These are phyloP conservation scores for Notholithocarpus densiflorus DNA, from an alignment of 306 rosid genomes.

Conservation along the genomic window DNA sequence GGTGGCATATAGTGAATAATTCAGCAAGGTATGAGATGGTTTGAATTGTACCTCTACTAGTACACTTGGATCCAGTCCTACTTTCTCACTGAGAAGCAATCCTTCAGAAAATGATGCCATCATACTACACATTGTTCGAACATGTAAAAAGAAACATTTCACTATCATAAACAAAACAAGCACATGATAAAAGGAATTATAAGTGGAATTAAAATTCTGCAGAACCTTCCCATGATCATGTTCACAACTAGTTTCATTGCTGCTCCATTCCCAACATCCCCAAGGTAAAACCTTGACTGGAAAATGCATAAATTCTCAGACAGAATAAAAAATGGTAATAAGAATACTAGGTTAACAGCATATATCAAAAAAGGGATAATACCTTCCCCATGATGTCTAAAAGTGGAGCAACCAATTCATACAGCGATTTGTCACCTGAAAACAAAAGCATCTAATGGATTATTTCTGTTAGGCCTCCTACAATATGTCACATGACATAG, in stretches of 20 bases:
- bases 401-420: constrained; percentile 55
- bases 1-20: neutral
- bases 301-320: constrained; percentile 20
- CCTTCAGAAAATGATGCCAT: constrained; percentile 99
- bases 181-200: constrained; percentile 12
- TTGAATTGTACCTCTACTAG: constrained; percentile 69
- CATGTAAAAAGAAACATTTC: constrained; percentile 13
- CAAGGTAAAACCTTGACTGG: constrained; percentile 90
- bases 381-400: constrained; percentile 98
- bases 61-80: constrained; percentile 77
- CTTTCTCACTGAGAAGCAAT: constrained; percentile 82
- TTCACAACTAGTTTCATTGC: constrained; percentile 97
- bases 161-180: constrained; percentile 14
- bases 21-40: constrained; percentile 16
- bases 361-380: constrained; percentile 11
- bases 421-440: constrained; percentile 85
- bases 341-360: constrained; percentile 2
- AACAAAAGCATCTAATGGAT: constrained; percentile 32
- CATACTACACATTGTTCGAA: constrained; percentile 57
- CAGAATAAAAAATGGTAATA: constrained; percentile 2
- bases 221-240: constrained; percentile 97
- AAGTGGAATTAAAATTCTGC: constrained; percentile 5
- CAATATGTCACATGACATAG: constrained; percentile 6
- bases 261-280: constrained; percentile 95
- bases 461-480: constrained; percentile 26